Evolutionary conservation across 805 yeast genomes (phyloP), one percentile per base, ranked within the genome.

Genomic region (Saturnispora silvae): DNA sequence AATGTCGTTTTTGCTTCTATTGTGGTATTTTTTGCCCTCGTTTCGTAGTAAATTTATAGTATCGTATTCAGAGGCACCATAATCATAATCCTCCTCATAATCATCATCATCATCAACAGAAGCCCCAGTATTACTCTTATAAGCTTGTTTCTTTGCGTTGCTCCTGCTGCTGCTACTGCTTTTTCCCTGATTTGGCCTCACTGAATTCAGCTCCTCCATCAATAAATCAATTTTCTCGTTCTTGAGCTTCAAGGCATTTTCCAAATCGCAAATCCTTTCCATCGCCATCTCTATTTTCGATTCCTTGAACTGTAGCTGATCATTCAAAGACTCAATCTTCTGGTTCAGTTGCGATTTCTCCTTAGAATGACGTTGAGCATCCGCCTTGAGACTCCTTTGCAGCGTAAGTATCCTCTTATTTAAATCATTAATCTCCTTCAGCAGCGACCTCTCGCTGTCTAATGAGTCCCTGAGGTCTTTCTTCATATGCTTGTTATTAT

Each of bases 151-250:
- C 18, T 28, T 34, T n/a, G n/a, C n/a, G n/a, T n/a, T n/a, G n/a
- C n/a, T n/a, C n/a, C n/a, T n/a, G n/a, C n/a, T n/a, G n/a, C n/a
- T n/a, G n/a, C n/a, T n/a, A n/a, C n/a, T n/a, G n/a, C n/a, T n/a
- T n/a, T n/a, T n/a, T n/a, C n/a, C n/a, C n/a, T n/a, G n/a, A n/a
- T n/a, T n/a, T n/a, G n/a, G n/a, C n/a, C n/a, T n/a, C 27, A 28
- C 6, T n/a, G 20, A 14, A 13, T n/a, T n/a, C 20, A 34, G 6
- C 23, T 34, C 37, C 5, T 22, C 37, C 9, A 17, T 20, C 5
- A 43, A 30, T 8, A 28, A 17, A 10, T 31, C 22, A 5, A 43
- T 43, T 22, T 39, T 34, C 13, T 37, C 31, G 20, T 43, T 40
- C 20, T 43, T 43, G 10, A 28, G 13, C 13, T 25, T 34, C 13